These are phyloP conservation scores for Coprinopsis sp. DNA, from an alignment of 768 basidiomycete species.

Conservation along the genomic window DNA sequence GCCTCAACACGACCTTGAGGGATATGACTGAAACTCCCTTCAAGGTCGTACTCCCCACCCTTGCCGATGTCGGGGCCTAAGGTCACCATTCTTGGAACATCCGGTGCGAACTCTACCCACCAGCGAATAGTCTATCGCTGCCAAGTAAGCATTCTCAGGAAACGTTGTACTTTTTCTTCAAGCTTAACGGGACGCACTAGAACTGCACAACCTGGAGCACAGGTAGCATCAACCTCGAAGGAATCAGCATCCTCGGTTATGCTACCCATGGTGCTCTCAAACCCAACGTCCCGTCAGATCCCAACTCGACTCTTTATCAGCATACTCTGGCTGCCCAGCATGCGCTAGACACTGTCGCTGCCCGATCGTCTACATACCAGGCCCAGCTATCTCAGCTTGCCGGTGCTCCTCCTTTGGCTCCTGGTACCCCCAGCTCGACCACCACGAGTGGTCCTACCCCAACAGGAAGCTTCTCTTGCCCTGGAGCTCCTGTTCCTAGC, in stretches of 20 bases:
- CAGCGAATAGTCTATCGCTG: conserved; percentile 4
- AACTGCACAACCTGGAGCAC: conserved; percentile 5
- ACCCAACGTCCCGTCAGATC: neutral
- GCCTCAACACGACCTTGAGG: neutral
- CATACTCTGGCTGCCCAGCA: conserved; percentile 6
- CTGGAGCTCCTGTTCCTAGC: conserved; percentile 2
- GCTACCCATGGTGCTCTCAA: conserved; percentile 5
- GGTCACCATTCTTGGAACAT: conserved; percentile 2
- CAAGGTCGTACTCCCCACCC: neutral
- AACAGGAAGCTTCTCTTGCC: conserved; percentile 2
- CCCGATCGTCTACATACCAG: conserved; percentile 1
- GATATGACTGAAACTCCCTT: neutral
- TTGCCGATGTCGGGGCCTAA: neutral
- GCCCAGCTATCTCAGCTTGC: neutral
- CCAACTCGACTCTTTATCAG: neutral
- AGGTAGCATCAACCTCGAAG: conserved; percentile 1
- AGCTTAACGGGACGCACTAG: conserved; percentile 1
- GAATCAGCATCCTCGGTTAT: neutral
- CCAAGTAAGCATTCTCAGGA: neutral
- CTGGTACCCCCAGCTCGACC: neutral
- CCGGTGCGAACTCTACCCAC: conserved; percentile 3
- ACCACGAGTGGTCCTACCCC: neutral
- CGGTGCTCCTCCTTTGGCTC: neutral
- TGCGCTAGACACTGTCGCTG: neutral
- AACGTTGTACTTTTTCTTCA: neutral